Evolutionary conservation across 164 flowering plant genomes (phyloP), one percentile per base, ranked within the genome.

Genomic region (Kalanchoe fedtschenkoi): DNA sequence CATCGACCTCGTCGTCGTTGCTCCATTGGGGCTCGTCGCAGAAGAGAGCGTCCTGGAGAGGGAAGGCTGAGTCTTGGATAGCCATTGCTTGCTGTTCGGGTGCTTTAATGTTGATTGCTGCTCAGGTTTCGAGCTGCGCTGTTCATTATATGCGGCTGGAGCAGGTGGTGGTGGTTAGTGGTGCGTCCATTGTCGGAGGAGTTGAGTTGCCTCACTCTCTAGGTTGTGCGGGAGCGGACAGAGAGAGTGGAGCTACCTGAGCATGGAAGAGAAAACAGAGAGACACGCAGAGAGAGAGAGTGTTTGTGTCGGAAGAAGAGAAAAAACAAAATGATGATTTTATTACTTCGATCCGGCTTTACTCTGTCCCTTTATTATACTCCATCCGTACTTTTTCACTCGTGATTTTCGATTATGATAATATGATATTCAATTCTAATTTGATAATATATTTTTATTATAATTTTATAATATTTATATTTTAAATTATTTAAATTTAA

Each of bases 41-140:
- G 65, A 62, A 77, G 33, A 79, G 79, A 60, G 77, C 65, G 55
- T 76, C 42, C 38, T 33, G 61, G 1, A 34, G 28, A 58, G 61
- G 61, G 34, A 33, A 33, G 61, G 38, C 10, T 4, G 41, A 58
- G 42, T 32, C 61, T 58, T 34, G 41, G 28, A 58, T 58, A 35
- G 61, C 42, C 61, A 58, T 58, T 51, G 56, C 9, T 22, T 21
- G 28, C 30, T n/a, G 56, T 0, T 5, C 14, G n/a, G 29, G 14
- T 51, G 56, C 26, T 9, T 19, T 21, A 29, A 47, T 47, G 10
- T 22, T 2, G n/a, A n/a, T n/a, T n/a, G n/a, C n/a, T n/a, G n/a
- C n/a, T n/a, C n/a, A n/a, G n/a, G n/a, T n/a, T n/a, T n/a, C n/a
- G n/a, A n/a, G n/a, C n/a, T n/a, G n/a, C n/a, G n/a, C n/a, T n/a